Percentiles rank a stretch among this genome's conserved stretches.
These are phyloP conservation scores for Crithidia acanthocephali DNA, from an alignment of 208 protist species.

Conservation along the genomic window DNA sequence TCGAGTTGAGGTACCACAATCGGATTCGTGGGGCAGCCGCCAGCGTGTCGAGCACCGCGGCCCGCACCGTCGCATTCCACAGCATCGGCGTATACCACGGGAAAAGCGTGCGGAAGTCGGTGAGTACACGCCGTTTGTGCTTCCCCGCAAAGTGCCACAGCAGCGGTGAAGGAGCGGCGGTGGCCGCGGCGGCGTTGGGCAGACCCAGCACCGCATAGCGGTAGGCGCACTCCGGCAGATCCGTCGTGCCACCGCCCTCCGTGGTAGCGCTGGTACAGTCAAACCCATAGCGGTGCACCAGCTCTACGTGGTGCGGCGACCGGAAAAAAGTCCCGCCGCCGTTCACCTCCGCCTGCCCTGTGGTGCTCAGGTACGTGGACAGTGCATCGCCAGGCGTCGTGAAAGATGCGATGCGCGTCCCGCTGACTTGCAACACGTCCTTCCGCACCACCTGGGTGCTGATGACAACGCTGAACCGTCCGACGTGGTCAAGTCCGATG, in stretches of 20 bases:
- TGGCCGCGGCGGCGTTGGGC: not conserved
- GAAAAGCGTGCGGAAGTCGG: constrained; percentile 5
- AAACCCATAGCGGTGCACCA: not conserved
- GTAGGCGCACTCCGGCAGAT: constrained; percentile 3
- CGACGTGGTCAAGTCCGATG: constrained; percentile 10
- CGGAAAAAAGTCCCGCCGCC: not conserved
- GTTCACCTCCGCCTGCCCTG: not conserved
- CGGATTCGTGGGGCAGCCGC: not conserved
- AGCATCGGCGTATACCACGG: constrained; percentile 25
- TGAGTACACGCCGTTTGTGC: constrained; percentile 8
- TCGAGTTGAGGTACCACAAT: constrained; percentile 17
- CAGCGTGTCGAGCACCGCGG: not conserved
- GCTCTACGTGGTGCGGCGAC: constrained; percentile 6
- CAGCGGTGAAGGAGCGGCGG: constrained; percentile 5
- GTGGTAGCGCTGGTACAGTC: not conserved
- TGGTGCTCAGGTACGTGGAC: not conserved
- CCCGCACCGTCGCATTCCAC: constrained; percentile 12
- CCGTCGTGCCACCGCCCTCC: not conserved
- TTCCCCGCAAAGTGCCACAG: constrained; percentile 24
- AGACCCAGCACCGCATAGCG: constrained; percentile 15
- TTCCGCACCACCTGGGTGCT: constrained; percentile 2
- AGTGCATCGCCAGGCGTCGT: not conserved
- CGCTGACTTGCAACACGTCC: constrained; percentile 1
- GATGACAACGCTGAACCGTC: constrained; percentile 10
- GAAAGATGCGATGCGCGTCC: not conserved